Evolutionary conservation across 2,329 filamentous ascomycete genomes (phyloP), one percentile per base, ranked within the genome.

Genomic region (Alternaria viburni): DNA sequence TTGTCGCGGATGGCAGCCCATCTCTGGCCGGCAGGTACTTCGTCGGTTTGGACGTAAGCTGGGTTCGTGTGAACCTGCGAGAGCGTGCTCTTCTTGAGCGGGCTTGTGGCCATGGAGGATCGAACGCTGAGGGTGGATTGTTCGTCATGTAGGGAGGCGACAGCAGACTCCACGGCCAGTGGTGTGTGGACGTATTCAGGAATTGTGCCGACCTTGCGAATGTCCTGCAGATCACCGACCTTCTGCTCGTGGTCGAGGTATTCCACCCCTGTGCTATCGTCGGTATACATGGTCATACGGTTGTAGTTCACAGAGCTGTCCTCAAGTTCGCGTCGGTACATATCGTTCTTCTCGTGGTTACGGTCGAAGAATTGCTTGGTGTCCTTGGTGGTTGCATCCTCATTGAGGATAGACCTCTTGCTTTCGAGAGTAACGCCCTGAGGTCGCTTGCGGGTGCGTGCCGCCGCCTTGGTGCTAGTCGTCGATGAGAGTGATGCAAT

Each of bases 71-170:
- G 73, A 21, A 74, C 70, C 51, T 73, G 72, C 17, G 72, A 74
- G 19, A 74, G 62, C 41, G 57, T 69, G 51, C 68, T 76, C 68
- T 72, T 74, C 59, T 64, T 70, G 32, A 67, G 54, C 1, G 63
- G 68, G 56, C 66, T 76, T 49, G 67, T 73, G 3, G 74, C 66
- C 15, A 57, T 54, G 17, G 79, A 81, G 2, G 80, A 81, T 11
- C 74, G 78, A 49, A 80, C 74, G 47, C 82, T 94, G 57, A 97
- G 77, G 12, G 90, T 87, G 3, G 93, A 96, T 0, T 93, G 95
- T 11, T 41, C 36, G 17, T 93, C 93, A 71, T 96, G 91, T 7
- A 98, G 83, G 15, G 94, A 97, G 8, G 95, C 95, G 11, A 98
- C 94, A 10, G 91, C 92, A 13, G 94, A 97, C 79, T 97, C 94